Conservation (phyloP, 306 rosid species). For the Prunus padus region DNA sequence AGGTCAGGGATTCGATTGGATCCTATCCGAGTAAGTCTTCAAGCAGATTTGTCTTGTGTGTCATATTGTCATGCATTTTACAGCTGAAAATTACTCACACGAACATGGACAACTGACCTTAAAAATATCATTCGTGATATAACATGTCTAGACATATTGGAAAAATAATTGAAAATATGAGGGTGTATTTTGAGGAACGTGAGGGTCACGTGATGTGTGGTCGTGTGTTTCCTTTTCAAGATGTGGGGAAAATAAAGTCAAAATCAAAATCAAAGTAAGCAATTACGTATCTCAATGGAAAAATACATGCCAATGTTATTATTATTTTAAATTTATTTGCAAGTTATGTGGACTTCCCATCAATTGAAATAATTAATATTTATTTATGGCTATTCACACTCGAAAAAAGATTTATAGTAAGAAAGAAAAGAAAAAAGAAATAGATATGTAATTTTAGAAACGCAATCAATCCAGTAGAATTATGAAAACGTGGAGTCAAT, state of each 20-base stretch:
- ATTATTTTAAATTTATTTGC: constrained; percentile 2
- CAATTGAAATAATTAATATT: neutral
- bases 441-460: neutral
- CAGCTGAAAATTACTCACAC: too few relatives aligned
- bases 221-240: constrained; percentile 11
- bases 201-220: constrained; percentile 39
- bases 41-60: neutral
- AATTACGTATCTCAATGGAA: constrained; percentile 10
- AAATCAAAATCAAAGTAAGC: neutral
- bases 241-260: constrained; percentile 6
- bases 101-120: too few relatives aligned
- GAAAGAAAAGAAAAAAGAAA: neutral
- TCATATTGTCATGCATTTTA: too few relatives aligned
- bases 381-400: neutral
- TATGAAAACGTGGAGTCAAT: constrained; percentile 10
- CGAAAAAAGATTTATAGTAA: neutral
- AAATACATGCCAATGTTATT: constrained; percentile 1
- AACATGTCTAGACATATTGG: too few relatives aligned
- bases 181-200: constrained; percentile 10
- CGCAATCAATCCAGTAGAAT: neutral
- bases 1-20: neutral
- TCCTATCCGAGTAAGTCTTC: neutral
- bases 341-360: constrained; percentile 7
- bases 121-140: too few relatives aligned
- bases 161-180: too few relatives aligned